Percentiles rank a stretch among this genome's conserved stretches.
Conservation (phyloP, 2,329 filamentous ascomycete species). For the Pseudodiploospora longispora region DNA sequence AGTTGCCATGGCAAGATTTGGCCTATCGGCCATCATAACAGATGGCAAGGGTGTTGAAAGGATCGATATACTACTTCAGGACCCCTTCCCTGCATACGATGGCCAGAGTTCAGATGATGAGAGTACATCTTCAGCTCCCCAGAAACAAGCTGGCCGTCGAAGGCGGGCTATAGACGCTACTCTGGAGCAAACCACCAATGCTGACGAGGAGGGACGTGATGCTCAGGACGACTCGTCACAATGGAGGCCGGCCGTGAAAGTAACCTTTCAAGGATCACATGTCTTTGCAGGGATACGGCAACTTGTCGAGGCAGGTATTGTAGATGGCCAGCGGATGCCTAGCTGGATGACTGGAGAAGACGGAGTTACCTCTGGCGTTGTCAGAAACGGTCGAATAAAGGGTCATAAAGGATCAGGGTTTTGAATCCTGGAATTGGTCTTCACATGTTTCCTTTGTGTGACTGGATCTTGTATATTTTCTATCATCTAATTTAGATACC, state of each 20-base stretch:
- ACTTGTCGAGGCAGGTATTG: slow-evolving; percentile 65
- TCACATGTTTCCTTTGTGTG: slow-evolving; percentile 10
- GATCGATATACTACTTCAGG: slow-evolving; percentile 51
- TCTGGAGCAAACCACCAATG: slow-evolving; percentile 21
- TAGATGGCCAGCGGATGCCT: slow-evolving; percentile 73
- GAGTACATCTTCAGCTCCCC: slow-evolving; percentile 11
- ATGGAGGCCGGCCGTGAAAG: slow-evolving; percentile 36
- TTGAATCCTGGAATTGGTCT: slow-evolving; percentile 19
- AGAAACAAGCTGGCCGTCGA: slow-evolving; percentile 12
- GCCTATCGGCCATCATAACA: slow-evolving; percentile 44
- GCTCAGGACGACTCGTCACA: slow-evolving; percentile 13
- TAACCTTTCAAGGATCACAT: slow-evolving; percentile 68
- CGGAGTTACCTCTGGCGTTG: slow-evolving; percentile 64
- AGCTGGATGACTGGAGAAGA: slow-evolving; percentile 89
- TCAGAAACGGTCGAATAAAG: slow-evolving; percentile 57
- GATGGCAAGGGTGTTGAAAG: slow-evolving; percentile 56
- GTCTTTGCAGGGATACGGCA: slow-evolving; percentile 74
- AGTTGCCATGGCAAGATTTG: slow-evolving; percentile 63
- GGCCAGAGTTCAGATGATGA: slow-evolving; percentile 14
- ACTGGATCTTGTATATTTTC: slow-evolving; percentile 12
- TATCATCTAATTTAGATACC: slow-evolving; percentile 23
- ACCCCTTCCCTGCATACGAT: slow-evolving; percentile 39
- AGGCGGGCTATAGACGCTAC: slow-evolving; percentile 29
- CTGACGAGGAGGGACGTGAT: slow-evolving; percentile 11
- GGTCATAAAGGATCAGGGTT: slow-evolving; percentile 50